Evolutionary conservation across 805 yeast genomes (phyloP).

Genomic region (Wickerhamomyces tratensis): DNA sequence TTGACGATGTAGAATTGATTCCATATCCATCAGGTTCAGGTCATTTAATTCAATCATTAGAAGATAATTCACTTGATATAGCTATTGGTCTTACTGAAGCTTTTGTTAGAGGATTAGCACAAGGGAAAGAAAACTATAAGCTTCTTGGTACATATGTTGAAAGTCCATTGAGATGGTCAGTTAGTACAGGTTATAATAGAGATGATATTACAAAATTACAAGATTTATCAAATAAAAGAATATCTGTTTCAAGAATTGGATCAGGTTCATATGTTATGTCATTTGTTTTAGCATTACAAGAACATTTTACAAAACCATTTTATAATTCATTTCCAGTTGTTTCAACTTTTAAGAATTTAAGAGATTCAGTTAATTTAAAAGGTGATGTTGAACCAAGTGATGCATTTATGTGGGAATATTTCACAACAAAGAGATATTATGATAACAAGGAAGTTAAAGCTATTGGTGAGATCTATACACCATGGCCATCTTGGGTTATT

Average conservation of each 20-base stretch:
- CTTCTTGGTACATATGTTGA: constrained; percentile 77
- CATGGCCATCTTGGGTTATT: constrained; percentile 95
- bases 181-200: constrained; percentile 64
- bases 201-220: constrained; percentile 38
- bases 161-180: constrained; percentile 86
- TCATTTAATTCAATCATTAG: constrained; percentile 66
- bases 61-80: constrained; percentile 54
- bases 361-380: constrained; percentile 66
- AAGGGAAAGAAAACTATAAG: constrained; percentile 38
- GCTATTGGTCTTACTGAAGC: constrained; percentile 92
- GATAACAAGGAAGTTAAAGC: constrained; percentile 71
- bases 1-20: constrained; percentile 44
- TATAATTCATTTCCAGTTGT: constrained; percentile 45
- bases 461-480: constrained; percentile 85
- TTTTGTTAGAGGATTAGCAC: constrained; percentile 72
- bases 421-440: constrained; percentile 80
- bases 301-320: constrained; percentile 42
- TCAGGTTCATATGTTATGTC: constrained; percentile 91
- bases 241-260: constrained; percentile 83
- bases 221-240: constrained; percentile 49
- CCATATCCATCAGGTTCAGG: constrained; percentile 87
- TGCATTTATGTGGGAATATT: constrained; percentile 94
- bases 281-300: constrained; percentile 63
- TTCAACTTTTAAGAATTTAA: constrained; percentile 61
- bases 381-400: constrained; percentile 43